Evolutionary conservation across 1,284 basidiomycete genomes (phyloP), one percentile per base, ranked within the genome.

Genomic region (Trametes versicolor): DNA sequence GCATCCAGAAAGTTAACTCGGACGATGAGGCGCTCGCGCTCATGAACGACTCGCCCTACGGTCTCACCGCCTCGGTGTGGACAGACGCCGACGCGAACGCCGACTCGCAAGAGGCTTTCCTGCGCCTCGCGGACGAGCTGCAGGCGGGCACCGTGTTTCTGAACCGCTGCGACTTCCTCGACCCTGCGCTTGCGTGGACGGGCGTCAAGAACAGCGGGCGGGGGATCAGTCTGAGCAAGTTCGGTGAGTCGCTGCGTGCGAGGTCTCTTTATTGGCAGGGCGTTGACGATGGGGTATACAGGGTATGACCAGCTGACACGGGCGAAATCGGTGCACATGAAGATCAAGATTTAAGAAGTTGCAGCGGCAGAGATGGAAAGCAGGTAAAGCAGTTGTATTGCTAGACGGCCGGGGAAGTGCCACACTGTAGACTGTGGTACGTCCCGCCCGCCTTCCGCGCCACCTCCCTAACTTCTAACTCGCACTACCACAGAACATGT

Each of bases 41-140:
- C 36, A 98, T 99, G 94, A 98, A 99, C 78, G 96, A 98, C 78
- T 98, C 96, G n/a, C 87, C 86, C 1, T 98, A 97, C 75, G 97
- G 97, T 15, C 83, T 99, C 37, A 99, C 97, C 1, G 94, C 95
- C 1, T 96, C 94, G 21, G 79, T 99, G 34, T 99, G 97, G 97
- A 98, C 97, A 0, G 86, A 94, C 72, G 87, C 86, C 1, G 82
- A 84, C 41, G 78, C 77, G 10, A 85, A 88, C 62, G 73, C 82
- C 0, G 85, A 87, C 29, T 91, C 89, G 0, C 84, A 92, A 63
- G 76, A 81, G 4, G 89, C 86, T 0, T 97, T 97, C 80, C 75
- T 92, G 65, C 79, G 76, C 60, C 82, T 98, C 53, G 87, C 84
- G 1, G 89, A 93, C 64, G 87, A 90, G 68, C 79, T 98, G 51